A percentile compares a stretch with the other conserved stretches of the same genome.
phyloP scores from a whole-genome alignment of 2,329 filamentous ascomycete species.

The Massarina eburnea region DNA sequence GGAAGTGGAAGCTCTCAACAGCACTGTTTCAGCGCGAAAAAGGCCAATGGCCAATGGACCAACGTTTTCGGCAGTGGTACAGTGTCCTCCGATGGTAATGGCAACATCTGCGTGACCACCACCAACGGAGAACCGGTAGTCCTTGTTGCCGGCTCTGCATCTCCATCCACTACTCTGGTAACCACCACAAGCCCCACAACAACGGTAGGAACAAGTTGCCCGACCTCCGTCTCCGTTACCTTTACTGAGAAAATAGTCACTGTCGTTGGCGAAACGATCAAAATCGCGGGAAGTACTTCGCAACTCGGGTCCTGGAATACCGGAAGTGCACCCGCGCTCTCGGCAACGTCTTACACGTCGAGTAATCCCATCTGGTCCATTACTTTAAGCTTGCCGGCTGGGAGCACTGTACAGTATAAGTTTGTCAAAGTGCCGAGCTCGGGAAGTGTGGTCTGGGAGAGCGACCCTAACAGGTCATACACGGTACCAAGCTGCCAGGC shows the following conservation, averaged over 20 bases:
- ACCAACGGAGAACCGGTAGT: conserved; percentile 50
- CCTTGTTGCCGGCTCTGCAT: conserved; percentile 19
- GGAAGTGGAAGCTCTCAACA: conserved; percentile 43
- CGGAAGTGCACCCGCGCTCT: conserved; percentile 43
- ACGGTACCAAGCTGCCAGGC: conserved; percentile 25
- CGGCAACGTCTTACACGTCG: conserved; percentile 47
- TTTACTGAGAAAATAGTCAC: conserved; percentile 53
- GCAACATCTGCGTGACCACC: conserved; percentile 46
- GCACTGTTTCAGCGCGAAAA: conserved; percentile 48
- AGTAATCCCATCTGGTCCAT: conserved; percentile 52
- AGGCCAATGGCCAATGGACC: conserved; percentile 44
- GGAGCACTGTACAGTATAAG: conserved; percentile 47
- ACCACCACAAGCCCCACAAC: conserved; percentile 17
- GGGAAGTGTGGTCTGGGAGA: conserved; percentile 51
- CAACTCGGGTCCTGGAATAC: conserved; percentile 51
- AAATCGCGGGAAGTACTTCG: conserved; percentile 47
- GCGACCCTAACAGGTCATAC: conserved; percentile 47
- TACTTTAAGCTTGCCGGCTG: conserved; percentile 45
- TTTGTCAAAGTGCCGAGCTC: conserved; percentile 51
- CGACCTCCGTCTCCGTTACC: conserved; percentile 38
- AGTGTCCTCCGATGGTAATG: conserved; percentile 44
- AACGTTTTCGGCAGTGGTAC: conserved; percentile 43
- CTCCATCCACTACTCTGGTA: conserved; percentile 10
- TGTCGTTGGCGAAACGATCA: conserved; percentile 53
- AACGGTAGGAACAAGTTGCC: conserved; percentile 22